Evolutionary conservation across 2,329 filamentous ascomycete species (phyloP).

Genomic region (Drechslerella coelobrocha): DNA sequence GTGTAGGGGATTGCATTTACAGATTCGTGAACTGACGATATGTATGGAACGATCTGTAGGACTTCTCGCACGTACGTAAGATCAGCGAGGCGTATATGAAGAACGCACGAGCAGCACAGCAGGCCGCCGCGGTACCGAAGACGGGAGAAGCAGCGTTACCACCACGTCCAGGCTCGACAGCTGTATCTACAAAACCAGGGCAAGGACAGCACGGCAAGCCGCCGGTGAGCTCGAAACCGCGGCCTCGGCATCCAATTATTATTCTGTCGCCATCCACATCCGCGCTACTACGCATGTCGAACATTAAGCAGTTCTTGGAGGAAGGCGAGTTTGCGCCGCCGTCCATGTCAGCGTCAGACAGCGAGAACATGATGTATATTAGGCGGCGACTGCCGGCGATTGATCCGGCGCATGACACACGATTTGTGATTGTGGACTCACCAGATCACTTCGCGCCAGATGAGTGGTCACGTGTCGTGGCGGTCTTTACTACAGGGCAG

Average conservation of each 20-base stretch:
- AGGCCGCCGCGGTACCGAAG: slow-evolving; percentile 51
- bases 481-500: slow-evolving; percentile 96
- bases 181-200: slow-evolving; percentile 13
- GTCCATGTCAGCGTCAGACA: slow-evolving; percentile 68
- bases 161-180: slow-evolving; percentile 57
- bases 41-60: slow-evolving; percentile 63
- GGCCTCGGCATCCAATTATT: slow-evolving; percentile 73
- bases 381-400: slow-evolving; percentile 76
- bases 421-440: slow-evolving; percentile 94
- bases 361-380: slow-evolving; percentile 78
- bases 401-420: slow-evolving; percentile 74
- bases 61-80: slow-evolving; percentile 93
- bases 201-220: slow-evolving; percentile 52
- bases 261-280: slow-evolving; percentile 95
- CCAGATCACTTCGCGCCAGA: slow-evolving; percentile 96
- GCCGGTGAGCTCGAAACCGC: slow-evolving; percentile 64
- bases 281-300: slow-evolving; percentile 90
- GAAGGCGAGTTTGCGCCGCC: slow-evolving; percentile 78
- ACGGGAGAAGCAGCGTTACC: slow-evolving; percentile 53
- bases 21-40: slow-evolving; percentile 1
- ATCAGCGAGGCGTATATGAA: slow-evolving; percentile 77
- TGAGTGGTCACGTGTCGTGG: slow-evolving; percentile 94
- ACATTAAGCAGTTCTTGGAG: slow-evolving; percentile 92
- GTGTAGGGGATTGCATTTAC: not conserved
- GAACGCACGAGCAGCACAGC: slow-evolving; percentile 60